Percentiles rank a stretch among this genome's conserved stretches.
These are phyloP conservation scores for Aspergillus pseudoglaucus DNA, from an alignment of 2,329 filamentous ascomycete genomes.

Conservation along the genomic window DNA sequence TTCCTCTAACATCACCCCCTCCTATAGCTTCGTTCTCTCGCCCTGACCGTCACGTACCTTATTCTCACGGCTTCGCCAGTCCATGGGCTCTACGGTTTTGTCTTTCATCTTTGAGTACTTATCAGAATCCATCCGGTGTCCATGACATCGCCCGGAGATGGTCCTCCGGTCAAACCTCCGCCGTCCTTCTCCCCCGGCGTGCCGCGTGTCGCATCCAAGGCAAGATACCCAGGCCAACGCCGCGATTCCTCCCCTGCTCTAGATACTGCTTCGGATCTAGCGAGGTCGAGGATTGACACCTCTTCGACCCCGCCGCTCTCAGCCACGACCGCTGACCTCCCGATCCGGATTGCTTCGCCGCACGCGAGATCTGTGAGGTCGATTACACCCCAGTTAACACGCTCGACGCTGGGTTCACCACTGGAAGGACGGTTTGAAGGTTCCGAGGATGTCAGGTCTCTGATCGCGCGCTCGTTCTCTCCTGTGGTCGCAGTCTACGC, in stretches of 20 bases:
- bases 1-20: not conserved
- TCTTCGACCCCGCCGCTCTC: constrained; percentile 49
- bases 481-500: constrained; percentile 82
- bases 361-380: constrained; percentile 54
- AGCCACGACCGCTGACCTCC: constrained; percentile 57
- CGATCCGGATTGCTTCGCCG: constrained; percentile 63
- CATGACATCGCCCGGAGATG: constrained; percentile 65
- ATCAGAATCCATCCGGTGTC: constrained; percentile 35
- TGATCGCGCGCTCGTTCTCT: constrained; percentile 79
- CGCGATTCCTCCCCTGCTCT: constrained; percentile 43
- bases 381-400: constrained; percentile 45
- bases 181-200: constrained; percentile 63
- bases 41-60: not conserved
- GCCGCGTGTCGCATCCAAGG: constrained; percentile 55
- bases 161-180: constrained; percentile 59
- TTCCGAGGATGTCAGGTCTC: constrained; percentile 51
- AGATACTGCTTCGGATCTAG: constrained; percentile 31
- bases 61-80: constrained; percentile 6
- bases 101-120: constrained; percentile 10
- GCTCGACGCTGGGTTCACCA: constrained; percentile 38
- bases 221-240: constrained; percentile 45
- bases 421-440: constrained; percentile 49
- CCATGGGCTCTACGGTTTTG: constrained; percentile 25
- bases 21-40: not conserved
- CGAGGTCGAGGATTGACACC: constrained; percentile 50